Conservation (phyloP, 176 grass and related monocot species). For the sorghum (Sorghum bicolor) region Sorghum_bicolor_NCBIv3 NC_012870.2:71237001-71237500, state of each 20-base stretch:
- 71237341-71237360: constrained; percentile 91
- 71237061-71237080: constrained; percentile 48
- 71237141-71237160: constrained; percentile 41
- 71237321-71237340: constrained; percentile 68
- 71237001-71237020: constrained; percentile 16
- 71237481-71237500: constrained; percentile 41
- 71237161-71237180: constrained; percentile 78
- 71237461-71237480: constrained; percentile 63
- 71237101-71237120: constrained; percentile 6
- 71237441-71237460: constrained; percentile 60
- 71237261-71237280: constrained; percentile 71
- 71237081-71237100: constrained; percentile 22
- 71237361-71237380: constrained; percentile 71
- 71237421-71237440: constrained; percentile 79
- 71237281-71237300: constrained; percentile 93
- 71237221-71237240: constrained; percentile 33
- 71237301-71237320: constrained; percentile 68
- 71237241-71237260: neutral
- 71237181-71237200: constrained; percentile 60
- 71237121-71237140: constrained; percentile 28
- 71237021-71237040: constrained; percentile 27
- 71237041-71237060: constrained; percentile 20
- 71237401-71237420: constrained; percentile 96
- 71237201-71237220: constrained; percentile 27
- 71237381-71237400: constrained; percentile 85